These are phyloP conservation scores for Gossypium bickii DNA, from an alignment of 345 rosid species.

Conservation along the genomic window DNA sequence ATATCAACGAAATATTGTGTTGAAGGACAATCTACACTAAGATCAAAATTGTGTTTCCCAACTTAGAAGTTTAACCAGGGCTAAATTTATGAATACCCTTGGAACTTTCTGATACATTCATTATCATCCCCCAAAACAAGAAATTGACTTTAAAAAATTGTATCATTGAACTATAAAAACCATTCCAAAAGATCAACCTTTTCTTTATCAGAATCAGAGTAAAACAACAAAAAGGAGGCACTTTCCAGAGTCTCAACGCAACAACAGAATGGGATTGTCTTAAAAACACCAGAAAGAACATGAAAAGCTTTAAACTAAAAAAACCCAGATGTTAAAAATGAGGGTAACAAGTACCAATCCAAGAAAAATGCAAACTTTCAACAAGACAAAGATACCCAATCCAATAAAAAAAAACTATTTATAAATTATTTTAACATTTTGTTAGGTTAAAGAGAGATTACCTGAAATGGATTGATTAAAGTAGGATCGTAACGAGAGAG, in stretches of 20 bases:
- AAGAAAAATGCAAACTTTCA: neutral
- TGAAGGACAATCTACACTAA: neutral
- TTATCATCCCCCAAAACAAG: too few relatives aligned
- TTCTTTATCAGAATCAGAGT: neutral
- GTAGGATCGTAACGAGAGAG: neutral
- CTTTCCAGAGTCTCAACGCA: neutral
- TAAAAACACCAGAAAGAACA: too few relatives aligned
- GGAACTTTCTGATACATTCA: neutral
- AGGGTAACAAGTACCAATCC: neutral
- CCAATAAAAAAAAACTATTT: neutral
- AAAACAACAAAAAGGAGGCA: neutral
- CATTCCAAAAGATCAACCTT: neutral
- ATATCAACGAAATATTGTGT: neutral
- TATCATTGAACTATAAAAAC: neutral
- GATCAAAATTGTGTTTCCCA: neutral
- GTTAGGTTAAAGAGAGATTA: neutral
- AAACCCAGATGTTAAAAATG: neutral
- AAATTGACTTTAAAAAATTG: too few relatives aligned
- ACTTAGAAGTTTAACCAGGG: too few relatives aligned
- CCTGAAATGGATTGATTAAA: neutral
- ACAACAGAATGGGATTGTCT: too few relatives aligned
- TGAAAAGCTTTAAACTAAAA: neutral
- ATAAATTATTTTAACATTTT: neutral
- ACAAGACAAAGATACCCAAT: neutral
- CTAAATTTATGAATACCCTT: neutral